A percentile compares a stretch with the other conserved stretches of the same genome.
Evolutionary conservation across 2,329 filamentous ascomycete genomes (phyloP).

Genomic region (Microcyclosporella mali): DNA sequence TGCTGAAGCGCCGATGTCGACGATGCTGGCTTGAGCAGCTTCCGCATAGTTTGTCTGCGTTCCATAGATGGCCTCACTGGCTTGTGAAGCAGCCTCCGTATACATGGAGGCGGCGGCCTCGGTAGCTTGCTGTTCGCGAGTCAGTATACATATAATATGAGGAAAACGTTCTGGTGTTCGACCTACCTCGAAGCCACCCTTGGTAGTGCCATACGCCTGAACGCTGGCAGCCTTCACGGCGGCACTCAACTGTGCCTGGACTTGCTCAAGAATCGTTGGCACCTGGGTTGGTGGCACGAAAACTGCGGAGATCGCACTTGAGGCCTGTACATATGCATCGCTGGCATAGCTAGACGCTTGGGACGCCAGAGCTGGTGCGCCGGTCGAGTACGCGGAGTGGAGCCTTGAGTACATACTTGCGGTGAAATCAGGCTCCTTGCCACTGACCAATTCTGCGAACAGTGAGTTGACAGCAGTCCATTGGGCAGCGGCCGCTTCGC

Average conservation of each 20-base stretch:
- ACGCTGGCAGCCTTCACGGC: conserved; percentile 55
- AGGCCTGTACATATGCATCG: conserved; percentile 41
- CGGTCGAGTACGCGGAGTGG: conserved; percentile 65
- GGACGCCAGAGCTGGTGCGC: conserved; percentile 48
- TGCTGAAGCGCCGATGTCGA: conserved; percentile 50
- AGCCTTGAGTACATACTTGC: conserved; percentile 72
- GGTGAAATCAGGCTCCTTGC: conserved; percentile 73
- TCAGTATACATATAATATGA: conserved; percentile 1
- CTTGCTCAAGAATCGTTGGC: conserved; percentile 53
- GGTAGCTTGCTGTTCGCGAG: conserved; percentile 42
- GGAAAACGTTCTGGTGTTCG: background rate
- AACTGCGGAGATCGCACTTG: conserved; percentile 42
- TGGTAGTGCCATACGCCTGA: conserved; percentile 53
- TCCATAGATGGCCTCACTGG: conserved; percentile 52
- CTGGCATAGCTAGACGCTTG: conserved; percentile 51
- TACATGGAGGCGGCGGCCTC: conserved; percentile 47
- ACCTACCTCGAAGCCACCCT: conserved; percentile 44
- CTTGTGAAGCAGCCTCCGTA: conserved; percentile 32
- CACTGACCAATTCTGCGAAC: conserved; percentile 68
- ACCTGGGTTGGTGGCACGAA: conserved; percentile 54
- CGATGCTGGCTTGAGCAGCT: conserved; percentile 48
- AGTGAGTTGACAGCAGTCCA: conserved; percentile 65
- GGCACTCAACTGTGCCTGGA: conserved; percentile 51
- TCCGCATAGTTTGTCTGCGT: conserved; percentile 48
- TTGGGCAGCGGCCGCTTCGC: conserved; percentile 57